Evolutionary conservation across 1,284 basidiomycete species (phyloP).

Genomic region (Erythrobasidium hasegawianum): DNA sequence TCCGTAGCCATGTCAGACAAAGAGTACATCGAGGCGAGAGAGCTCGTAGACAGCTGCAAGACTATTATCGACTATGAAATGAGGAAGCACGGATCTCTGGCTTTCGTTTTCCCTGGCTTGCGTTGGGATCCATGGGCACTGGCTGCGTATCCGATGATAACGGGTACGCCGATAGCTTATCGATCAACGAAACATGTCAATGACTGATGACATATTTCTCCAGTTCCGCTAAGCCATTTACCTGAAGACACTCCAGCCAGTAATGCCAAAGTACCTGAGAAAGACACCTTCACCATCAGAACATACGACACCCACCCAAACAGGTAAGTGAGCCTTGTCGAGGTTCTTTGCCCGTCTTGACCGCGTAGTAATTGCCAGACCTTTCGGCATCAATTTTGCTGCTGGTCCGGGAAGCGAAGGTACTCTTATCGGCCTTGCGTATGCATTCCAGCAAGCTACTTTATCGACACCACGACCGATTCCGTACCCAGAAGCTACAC

Average conservation of each 20-base stretch:
- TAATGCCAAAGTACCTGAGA: background rate
- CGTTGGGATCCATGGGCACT: background rate
- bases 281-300: background rate
- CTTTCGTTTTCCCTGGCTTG: background rate
- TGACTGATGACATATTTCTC: no score
- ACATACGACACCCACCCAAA: background rate
- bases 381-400: slow-evolving; percentile 33
- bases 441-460: slow-evolving; percentile 54
- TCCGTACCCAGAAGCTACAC: slow-evolving; percentile 59
- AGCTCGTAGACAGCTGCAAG: background rate
- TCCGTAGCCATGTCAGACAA: background rate
- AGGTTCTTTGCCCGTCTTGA: no score
- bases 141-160: slow-evolving; percentile 13
- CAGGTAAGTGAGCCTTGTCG: no score
- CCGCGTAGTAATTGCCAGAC: slow-evolving; percentile 36
- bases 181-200: no score
- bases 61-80: background rate
- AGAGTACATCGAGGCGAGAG: background rate
- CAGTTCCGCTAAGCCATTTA: slow-evolving; percentile 8
- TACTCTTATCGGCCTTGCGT: slow-evolving; percentile 17
- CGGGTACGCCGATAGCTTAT: no score
- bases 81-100: slow-evolving; percentile 1
- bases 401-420: slow-evolving; percentile 21
- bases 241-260: background rate
- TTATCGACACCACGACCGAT: slow-evolving; percentile 55